Evolutionary conservation across 2,329 filamentous ascomycete species (phyloP).

Genomic region (Tolypocladium tundrense): DNA sequence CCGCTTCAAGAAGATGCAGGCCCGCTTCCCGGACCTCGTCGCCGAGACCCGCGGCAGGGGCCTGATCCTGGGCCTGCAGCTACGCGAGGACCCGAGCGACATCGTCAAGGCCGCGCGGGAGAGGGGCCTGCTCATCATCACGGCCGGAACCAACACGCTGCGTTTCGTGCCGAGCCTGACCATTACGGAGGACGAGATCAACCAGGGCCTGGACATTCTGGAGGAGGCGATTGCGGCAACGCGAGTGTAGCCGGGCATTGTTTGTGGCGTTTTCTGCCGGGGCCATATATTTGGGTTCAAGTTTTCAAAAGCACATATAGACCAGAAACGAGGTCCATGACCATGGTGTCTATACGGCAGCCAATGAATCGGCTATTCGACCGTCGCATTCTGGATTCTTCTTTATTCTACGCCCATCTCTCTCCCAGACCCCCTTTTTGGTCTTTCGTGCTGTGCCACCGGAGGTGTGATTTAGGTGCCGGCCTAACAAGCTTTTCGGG

Average conservation of each 20-base stretch:
- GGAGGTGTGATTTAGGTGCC: too few species aligned
- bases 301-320: neutral
- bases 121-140: slow-evolving; percentile 81
- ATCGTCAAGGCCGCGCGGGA: slow-evolving; percentile 82
- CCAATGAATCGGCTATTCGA: neutral
- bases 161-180: slow-evolving; percentile 83
- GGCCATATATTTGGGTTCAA: neutral
- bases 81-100: slow-evolving; percentile 59
- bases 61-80: slow-evolving; percentile 77
- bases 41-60: slow-evolving; percentile 74
- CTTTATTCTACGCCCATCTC: neutral
- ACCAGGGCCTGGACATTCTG: slow-evolving; percentile 64
- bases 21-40: slow-evolving; percentile 55
- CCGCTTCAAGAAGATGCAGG: slow-evolving; percentile 36
- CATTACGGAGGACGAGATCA: slow-evolving; percentile 72
- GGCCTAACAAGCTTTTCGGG: too few species aligned
- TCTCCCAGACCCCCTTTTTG: neutral
- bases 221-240: slow-evolving; percentile 51
- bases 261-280: neutral
- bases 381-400: neutral
- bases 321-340: neutral
- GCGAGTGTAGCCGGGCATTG: slow-evolving; percentile 10
- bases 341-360: neutral
- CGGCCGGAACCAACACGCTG: slow-evolving; percentile 83
- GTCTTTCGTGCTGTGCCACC: too few species aligned